Base-by-base conservation (phyloP, 495 filamentous ascomycete genomes). In the Hypoxylon fragiforme region DNA sequence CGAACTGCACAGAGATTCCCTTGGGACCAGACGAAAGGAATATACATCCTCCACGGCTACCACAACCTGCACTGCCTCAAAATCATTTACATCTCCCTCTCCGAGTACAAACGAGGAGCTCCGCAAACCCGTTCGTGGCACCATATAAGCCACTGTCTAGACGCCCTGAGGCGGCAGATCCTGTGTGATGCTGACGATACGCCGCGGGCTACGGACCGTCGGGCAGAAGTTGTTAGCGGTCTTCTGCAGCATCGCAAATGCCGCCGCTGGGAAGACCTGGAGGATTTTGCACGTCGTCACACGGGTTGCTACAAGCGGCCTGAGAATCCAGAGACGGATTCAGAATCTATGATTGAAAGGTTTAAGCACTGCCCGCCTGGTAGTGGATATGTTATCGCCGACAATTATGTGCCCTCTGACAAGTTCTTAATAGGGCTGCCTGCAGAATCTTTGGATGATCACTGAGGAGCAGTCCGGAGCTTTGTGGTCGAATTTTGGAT, bases 241-340 rank as follows among this genome's bases (percentile, higher is more conserved):
- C 6, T 54, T 3, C 7, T 4, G n/a, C 67, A 70, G 36, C 32
- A 48, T 7, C 55, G 65, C 8, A 60, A 48, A 19, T 70, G 65
- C 42, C 48, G 61, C 3, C 40, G 54, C 21, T 70, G 67, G 68
- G 37, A 38, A 6, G 28, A 54, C 18, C 36, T 70, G 6, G 55
- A 63, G 36, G 31, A 21, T 7, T 70, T 45, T 14, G 50, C 41
- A n/a, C 45, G 34, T 12, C 32, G 35, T 8, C 41, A 54, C 19
- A 54, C 50, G 1, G 50, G 32, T 1, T 59, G 55, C 50, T 73
- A 87, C 31, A 84, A 73, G 24, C 49, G 30, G 2, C 49, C 49
- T 6, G 49, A 44, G 9, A 35, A 24, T 16, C 49, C 49, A 3
- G 40, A 53, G 11, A 2, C 13, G 12, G 15, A 28, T 34, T 12